Conservation (phyloP, 1,284 basidiomycete genomes). For the Ustilago xerochloae region DNA sequence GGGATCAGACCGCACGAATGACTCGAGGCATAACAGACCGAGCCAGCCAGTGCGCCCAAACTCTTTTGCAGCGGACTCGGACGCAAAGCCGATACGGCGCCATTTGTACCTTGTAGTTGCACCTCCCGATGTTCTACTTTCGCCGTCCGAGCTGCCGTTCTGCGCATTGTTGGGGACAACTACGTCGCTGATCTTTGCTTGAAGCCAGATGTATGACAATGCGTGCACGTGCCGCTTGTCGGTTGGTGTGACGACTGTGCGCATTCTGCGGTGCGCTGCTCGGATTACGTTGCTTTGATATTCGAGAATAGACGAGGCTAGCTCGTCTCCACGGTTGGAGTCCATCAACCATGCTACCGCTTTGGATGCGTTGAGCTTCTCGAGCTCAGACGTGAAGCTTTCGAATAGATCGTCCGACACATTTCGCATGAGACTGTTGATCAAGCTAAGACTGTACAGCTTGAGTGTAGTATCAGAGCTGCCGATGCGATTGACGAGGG, state of each 20-base stretch:
- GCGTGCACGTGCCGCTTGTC: slow-evolving; percentile 61
- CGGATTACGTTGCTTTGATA: slow-evolving; percentile 90
- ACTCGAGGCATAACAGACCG: slow-evolving; percentile 77
- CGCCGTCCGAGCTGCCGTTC: slow-evolving; percentile 71
- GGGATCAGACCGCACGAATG: slow-evolving; percentile 78
- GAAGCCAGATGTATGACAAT: slow-evolving; percentile 61
- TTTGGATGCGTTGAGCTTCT: slow-evolving; percentile 81
- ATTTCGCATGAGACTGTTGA: slow-evolving; percentile 85
- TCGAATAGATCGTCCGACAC: slow-evolving; percentile 81
- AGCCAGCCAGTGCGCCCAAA: slow-evolving; percentile 83
- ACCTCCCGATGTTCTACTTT: slow-evolving; percentile 64
- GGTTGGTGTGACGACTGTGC: slow-evolving; percentile 73
- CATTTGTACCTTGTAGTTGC: slow-evolving; percentile 74
- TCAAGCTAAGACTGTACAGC: slow-evolving; percentile 70
- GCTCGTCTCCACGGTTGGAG: slow-evolving; percentile 83
- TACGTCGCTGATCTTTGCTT: slow-evolving; percentile 62
- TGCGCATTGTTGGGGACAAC: slow-evolving; percentile 73
- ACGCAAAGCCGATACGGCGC: slow-evolving; percentile 81
- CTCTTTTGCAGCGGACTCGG: slow-evolving; percentile 82
- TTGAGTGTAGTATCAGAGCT: slow-evolving; percentile 66
- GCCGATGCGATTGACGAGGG: slow-evolving; percentile 61
- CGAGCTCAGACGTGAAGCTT: slow-evolving; percentile 80
- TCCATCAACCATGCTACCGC: slow-evolving; percentile 76
- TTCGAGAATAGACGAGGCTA: slow-evolving; percentile 85
- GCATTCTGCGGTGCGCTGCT: slow-evolving; percentile 83